These are phyloP conservation scores for Ascochyta viciae-villosae DNA, from an alignment of 2,329 filamentous ascomycete genomes.

Conservation along the genomic window DNA sequence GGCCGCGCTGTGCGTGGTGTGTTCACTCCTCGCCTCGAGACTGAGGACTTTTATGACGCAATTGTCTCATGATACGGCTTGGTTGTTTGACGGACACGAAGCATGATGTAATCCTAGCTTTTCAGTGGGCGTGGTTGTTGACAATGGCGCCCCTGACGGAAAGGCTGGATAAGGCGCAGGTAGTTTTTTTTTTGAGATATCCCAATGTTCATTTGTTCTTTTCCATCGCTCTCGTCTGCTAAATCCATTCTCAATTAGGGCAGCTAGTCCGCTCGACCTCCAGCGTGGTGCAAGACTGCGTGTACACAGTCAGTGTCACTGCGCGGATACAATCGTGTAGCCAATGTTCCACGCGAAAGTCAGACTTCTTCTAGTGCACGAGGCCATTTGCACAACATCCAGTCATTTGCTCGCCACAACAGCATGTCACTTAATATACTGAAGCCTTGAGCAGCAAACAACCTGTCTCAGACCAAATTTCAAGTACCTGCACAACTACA, in stretches of 20 bases:
- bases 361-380: background rate
- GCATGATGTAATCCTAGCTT: background rate
- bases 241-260: background rate
- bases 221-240: background rate
- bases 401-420: background rate
- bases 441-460: background rate
- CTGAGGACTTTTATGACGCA: background rate
- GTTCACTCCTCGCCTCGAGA: no score
- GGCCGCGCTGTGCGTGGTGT: background rate
- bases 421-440: background rate
- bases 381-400: background rate
- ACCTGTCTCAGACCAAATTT: no score
- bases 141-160: background rate
- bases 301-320: slow-evolving; percentile 3
- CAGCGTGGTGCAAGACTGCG: background rate
- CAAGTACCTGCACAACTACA: no score
- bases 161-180: background rate
- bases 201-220: background rate
- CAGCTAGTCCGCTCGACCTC: background rate
- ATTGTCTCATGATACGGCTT: background rate
- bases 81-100: background rate
- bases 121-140: background rate
- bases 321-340: background rate
- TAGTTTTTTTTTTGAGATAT: slow-evolving; percentile 4
- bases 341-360: background rate